Conservation (phyloP, 306 rosid genomes). For the Citrullus colocynthis region DNA sequence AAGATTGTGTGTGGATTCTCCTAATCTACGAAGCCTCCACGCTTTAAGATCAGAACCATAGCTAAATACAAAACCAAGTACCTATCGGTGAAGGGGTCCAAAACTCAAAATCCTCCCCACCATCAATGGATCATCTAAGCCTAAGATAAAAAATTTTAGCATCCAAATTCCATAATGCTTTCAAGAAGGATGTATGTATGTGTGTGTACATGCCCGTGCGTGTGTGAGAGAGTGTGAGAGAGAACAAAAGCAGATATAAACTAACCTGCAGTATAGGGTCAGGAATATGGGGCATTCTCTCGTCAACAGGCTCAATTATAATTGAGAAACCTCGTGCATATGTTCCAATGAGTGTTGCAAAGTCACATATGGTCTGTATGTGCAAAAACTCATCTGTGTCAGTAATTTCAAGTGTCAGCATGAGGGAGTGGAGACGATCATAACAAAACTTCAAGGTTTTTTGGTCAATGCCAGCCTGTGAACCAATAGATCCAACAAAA, state of each 20-base stretch:
- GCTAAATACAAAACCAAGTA: neutral
- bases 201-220: no score
- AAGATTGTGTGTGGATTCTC: neutral
- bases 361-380: slow-evolving; percentile 84
- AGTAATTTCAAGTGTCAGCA: slow-evolving; percentile 87
- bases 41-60: neutral
- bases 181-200: neutral
- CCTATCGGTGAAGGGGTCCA: neutral
- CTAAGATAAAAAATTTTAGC: neutral
- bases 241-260: neutral
- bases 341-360: slow-evolving; percentile 93
- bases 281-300: slow-evolving; percentile 98
- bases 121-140: neutral
- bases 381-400: slow-evolving; percentile 90
- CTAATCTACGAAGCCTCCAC: neutral
- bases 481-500: slow-evolving; percentile 50
- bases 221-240: neutral
- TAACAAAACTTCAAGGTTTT: slow-evolving; percentile 84
- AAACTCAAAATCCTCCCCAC: neutral
- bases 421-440: slow-evolving; percentile 88
- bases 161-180: neutral
- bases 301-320: slow-evolving; percentile 88
- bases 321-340: slow-evolving; percentile 85
- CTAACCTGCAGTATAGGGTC: slow-evolving; percentile 93
- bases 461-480: slow-evolving; percentile 89